Conservation (phyloP, 2,329 filamentous ascomycete genomes). For the Botrytis fragariae region DNA sequence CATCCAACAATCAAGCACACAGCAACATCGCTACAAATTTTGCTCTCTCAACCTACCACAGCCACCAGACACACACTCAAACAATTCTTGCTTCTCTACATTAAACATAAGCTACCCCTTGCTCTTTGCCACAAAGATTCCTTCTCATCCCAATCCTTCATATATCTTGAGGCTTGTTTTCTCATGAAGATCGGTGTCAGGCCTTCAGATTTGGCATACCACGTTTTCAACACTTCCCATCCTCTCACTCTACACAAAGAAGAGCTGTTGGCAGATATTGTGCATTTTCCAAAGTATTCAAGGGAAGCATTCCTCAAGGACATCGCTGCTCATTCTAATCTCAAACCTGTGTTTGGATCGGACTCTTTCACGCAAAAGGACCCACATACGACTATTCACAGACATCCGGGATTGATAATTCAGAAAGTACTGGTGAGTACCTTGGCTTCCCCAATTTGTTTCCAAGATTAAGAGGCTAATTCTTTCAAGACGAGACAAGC, state of each 20-base stretch:
- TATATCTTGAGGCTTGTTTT: neutral
- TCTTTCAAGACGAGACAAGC: neutral
- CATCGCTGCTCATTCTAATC: neutral
- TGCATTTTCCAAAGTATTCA: neutral
- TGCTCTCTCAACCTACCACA: constrained; percentile 18
- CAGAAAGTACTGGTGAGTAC: neutral
- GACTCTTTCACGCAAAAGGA: neutral
- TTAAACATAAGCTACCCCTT: constrained; percentile 1
- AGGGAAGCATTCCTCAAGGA: constrained; percentile 1
- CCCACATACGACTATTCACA: neutral
- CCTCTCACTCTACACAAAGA: neutral
- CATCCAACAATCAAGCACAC: constrained; percentile 16
- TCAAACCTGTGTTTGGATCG: neutral
- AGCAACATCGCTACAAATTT: constrained; percentile 21
- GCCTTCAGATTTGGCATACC: constrained; percentile 1
- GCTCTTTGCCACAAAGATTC: neutral
- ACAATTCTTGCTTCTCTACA: constrained; percentile 15
- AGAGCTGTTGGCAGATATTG: neutral
- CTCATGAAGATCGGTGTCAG: neutral
- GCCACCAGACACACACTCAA: neutral
- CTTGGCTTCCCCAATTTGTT: neutral
- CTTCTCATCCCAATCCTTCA: neutral
- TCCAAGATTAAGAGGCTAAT: neutral
- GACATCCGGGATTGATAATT: neutral
- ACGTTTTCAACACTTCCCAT: neutral